A percentile compares a stretch with the other conserved stretches of the same genome.
Evolutionary conservation across 257 asterid genomes (phyloP).

Genomic region (Mentha longifolia): DNA sequence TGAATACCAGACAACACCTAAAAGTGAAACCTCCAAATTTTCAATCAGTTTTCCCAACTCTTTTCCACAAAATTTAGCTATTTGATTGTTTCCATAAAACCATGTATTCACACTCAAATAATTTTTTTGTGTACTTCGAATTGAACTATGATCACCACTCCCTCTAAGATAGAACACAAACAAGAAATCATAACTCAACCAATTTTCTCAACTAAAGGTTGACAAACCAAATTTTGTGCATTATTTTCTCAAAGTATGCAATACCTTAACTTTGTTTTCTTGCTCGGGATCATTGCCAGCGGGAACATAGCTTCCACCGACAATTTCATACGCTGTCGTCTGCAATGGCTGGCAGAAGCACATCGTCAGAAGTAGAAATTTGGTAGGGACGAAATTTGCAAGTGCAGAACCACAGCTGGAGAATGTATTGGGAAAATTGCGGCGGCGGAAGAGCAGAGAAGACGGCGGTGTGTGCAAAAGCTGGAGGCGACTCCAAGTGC

Average conservation of each 20-base stretch:
- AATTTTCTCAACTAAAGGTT: background rate
- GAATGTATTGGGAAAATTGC: conserved; percentile 36
- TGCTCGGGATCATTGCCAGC: conserved; percentile 46
- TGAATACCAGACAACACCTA: conserved; percentile 33
- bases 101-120: background rate
- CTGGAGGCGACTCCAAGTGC: conserved; percentile 56
- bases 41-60: background rate
- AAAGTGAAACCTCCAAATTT: conserved; percentile 6
- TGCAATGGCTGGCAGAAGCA: conserved; percentile 75
- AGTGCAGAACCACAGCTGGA: conserved; percentile 43
- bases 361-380: conserved; percentile 37
- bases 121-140: background rate
- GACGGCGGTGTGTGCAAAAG: conserved; percentile 59
- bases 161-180: background rate
- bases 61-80: conserved; percentile 1
- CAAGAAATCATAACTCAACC: background rate
- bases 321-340: conserved; percentile 67
- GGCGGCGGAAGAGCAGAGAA: conserved; percentile 43
- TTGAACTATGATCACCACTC: background rate
- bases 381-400: conserved; percentile 47
- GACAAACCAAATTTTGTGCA: background rate
- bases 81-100: background rate
- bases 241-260: background rate
- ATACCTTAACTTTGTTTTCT: conserved; percentile 44
- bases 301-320: conserved; percentile 77